These are phyloP conservation scores for Penstemon eatonii DNA, from an alignment of 257 asterid genomes.

Conservation along the genomic window DNA sequence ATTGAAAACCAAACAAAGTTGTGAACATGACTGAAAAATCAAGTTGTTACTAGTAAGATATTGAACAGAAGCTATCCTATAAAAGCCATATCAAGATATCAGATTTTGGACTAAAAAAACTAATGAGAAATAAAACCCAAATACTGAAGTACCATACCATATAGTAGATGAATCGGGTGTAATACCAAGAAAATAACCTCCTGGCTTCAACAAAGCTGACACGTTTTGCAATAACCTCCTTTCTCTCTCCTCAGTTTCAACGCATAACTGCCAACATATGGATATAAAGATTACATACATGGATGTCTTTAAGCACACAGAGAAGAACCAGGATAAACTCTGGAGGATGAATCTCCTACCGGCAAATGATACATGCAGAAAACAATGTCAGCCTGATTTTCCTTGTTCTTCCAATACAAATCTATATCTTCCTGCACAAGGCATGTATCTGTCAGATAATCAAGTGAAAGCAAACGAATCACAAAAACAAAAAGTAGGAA, in stretches of 20 bases:
- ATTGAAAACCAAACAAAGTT: background rate
- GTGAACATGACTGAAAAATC: constrained; percentile 3
- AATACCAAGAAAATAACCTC: constrained; percentile 95
- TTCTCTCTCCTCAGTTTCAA: constrained; percentile 85
- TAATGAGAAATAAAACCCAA: constrained; percentile 13
- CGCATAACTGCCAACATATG: constrained; percentile 60
- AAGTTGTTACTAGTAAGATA: constrained; percentile 11
- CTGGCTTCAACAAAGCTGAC: constrained; percentile 88
- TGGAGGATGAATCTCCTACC: constrained; percentile 35
- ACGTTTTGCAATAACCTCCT: constrained; percentile 75
- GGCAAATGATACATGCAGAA: constrained; percentile 95
- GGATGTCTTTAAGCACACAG: constrained; percentile 20
- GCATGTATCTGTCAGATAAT: constrained; percentile 24
- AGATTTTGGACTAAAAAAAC: background rate
- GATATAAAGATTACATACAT: constrained; percentile 16
- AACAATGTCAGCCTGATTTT: constrained; percentile 76
- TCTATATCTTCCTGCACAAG: constrained; percentile 72
- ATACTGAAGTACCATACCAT: constrained; percentile 57
- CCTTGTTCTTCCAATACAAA: constrained; percentile 65
- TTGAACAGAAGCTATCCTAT: background rate
- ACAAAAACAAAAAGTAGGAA: background rate
- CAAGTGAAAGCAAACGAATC: constrained; percentile 15
- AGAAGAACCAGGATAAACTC: background rate
- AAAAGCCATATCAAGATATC: constrained; percentile 20
- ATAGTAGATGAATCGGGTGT: constrained; percentile 98